These are phyloP conservation scores for Lyophyllum decastes DNA, from an alignment of 768 basidiomycete genomes.

Conservation along the genomic window DNA sequence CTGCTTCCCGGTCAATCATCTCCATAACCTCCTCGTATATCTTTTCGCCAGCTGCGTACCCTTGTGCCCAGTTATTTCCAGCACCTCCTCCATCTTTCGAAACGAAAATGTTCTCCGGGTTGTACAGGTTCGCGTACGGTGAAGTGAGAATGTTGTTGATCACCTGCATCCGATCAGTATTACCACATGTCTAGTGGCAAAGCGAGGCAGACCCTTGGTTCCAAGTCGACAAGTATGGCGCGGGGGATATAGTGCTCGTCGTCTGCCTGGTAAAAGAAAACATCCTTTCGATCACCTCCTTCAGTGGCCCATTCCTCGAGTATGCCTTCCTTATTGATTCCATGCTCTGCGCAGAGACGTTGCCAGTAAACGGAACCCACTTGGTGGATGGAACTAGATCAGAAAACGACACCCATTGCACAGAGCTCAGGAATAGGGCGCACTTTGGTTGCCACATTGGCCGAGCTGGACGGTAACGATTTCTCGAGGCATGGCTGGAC, in stretches of 20 bases:
- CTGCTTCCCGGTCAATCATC: conserved; percentile 97
- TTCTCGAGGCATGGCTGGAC: conserved; percentile 70
- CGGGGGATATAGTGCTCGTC: conserved; percentile 99
- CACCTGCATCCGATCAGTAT: conserved; percentile 57
- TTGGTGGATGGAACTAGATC: conserved; percentile 30
- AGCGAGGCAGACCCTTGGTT: conserved; percentile 76
- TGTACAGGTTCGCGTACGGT: conserved; percentile 89
- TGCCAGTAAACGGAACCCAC: conserved; percentile 99
- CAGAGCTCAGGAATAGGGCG: conserved; percentile 26
- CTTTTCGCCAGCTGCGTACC: conserved; percentile 86
- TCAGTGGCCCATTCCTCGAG: conserved; percentile 97
- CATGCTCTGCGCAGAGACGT: conserved; percentile 96
- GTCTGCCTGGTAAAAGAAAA: conserved; percentile 99
- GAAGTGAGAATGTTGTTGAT: conserved; percentile 93
- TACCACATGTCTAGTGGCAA: background rate
- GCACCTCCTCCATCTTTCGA: conserved; percentile 99
- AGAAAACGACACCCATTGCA: background rate
- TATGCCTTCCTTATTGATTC: conserved; percentile 93
- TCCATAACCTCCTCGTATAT: conserved; percentile 98
- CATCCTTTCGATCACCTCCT: conserved; percentile 95
- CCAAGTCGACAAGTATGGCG: conserved; percentile 93
- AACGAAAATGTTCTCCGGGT: conserved; percentile 96
- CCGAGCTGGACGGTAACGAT: conserved; percentile 85
- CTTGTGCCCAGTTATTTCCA: conserved; percentile 98
- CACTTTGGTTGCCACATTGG: conserved; percentile 93